A percentile compares a stretch with the other conserved stretches of the same genome.
Evolutionary conservation across 331 rosid species (phyloP).

Genomic region (Ulmus americana): DNA sequence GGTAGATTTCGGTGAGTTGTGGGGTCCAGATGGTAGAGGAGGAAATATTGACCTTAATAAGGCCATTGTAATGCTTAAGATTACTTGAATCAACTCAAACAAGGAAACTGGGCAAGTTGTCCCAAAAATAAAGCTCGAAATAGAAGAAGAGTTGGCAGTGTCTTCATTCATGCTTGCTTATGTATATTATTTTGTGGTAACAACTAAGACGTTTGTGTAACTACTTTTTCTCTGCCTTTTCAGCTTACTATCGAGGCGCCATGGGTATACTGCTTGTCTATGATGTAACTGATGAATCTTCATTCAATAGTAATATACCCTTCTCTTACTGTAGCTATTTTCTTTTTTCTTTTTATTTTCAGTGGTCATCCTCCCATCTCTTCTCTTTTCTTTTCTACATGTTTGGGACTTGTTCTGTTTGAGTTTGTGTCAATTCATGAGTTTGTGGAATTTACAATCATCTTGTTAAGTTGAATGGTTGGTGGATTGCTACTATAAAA

Average conservation of each 20-base stretch:
- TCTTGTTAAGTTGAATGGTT: constrained; percentile 3
- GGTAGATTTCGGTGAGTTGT: neutral
- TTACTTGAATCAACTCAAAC: neutral
- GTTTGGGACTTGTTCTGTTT: neutral
- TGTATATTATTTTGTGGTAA: neutral
- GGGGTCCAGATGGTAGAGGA: neutral
- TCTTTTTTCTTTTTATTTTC: neutral
- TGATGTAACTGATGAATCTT: constrained; percentile 89
- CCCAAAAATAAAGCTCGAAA: constrained; percentile 5
- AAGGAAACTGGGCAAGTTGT: neutral
- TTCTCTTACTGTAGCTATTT: neutral
- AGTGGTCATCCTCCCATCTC: neutral
- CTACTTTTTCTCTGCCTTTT: constrained; percentile 14
- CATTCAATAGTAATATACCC: constrained; percentile 74
- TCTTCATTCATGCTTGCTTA: neutral
- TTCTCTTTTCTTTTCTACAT: neutral
- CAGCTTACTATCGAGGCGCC: constrained; percentile 95
- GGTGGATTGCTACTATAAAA: neutral
- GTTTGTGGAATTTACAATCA: neutral
- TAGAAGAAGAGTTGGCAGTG: neutral
- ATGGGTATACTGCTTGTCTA: constrained; percentile 95
- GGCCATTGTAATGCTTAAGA: neutral
- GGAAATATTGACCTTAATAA: neutral
- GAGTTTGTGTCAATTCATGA: neutral
- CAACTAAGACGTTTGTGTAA: neutral